Percentiles rank a stretch among this genome's conserved stretches.
Conservation (phyloP, 345 rosid species). For the Alliaria petiolata region DNA sequence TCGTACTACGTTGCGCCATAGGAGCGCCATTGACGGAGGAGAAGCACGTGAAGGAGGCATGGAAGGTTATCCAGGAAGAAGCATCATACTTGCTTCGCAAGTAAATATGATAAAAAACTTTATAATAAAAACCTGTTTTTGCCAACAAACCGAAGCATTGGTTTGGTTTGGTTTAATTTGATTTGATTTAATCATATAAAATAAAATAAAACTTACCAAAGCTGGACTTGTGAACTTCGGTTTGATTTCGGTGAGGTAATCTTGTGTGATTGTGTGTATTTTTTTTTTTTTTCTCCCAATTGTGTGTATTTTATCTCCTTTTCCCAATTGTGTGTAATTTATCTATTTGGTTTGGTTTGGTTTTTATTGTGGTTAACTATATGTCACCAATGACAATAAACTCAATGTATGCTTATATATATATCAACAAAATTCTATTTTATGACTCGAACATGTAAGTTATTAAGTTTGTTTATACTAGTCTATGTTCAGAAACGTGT, state of each 20-base stretch:
- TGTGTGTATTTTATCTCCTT: neutral
- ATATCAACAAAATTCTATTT: neutral
- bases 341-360: neutral
- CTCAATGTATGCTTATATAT: neutral
- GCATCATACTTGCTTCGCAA: slow-evolving; percentile 49
- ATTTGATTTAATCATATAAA: neutral
- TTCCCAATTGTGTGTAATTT: neutral
- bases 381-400: neutral
- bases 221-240: neutral
- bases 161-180: slow-evolving; percentile 3
- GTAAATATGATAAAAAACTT: neutral
- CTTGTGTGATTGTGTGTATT: neutral
- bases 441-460: neutral
- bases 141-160: neutral
- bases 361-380: neutral
- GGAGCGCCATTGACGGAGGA: slow-evolving; percentile 92
- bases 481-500: too few species aligned
- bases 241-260: neutral
- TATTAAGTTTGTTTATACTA: too few species aligned
- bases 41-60: slow-evolving; percentile 74
- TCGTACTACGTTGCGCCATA: slow-evolving; percentile 64
- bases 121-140: neutral
- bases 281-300: neutral
- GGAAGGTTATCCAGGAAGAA: slow-evolving; percentile 63
- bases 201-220: neutral